Percentiles rank a stretch among this genome's conserved stretches.
These are phyloP conservation scores for Drechslerella stenobrocha DNA, from an alignment of 2,329 filamentous ascomycete genomes.

Conservation along the genomic window DNA sequence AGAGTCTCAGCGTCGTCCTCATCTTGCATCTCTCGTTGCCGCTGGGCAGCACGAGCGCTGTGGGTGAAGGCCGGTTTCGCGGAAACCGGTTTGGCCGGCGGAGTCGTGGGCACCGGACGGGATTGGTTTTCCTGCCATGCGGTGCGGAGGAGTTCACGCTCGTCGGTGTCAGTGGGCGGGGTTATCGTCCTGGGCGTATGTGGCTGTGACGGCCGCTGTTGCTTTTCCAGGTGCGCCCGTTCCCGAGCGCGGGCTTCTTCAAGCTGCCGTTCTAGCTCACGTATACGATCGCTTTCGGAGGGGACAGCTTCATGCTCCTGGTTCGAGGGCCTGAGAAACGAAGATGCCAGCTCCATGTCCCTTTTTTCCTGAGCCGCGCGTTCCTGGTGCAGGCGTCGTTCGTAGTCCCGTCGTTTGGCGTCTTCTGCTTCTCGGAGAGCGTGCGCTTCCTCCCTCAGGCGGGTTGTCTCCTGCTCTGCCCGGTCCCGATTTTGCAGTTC, in stretches of 20 bases:
- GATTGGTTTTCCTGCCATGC: conserved; percentile 45
- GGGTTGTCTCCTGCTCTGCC: conserved; percentile 62
- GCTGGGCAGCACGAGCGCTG: conserved; percentile 35
- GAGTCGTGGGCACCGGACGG: conserved; percentile 17
- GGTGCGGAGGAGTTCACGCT: conserved; percentile 28
- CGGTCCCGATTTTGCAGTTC: conserved; percentile 59
- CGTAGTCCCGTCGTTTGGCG: conserved; percentile 27
- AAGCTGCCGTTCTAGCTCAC: conserved; percentile 75
- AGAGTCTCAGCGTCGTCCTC: conserved; percentile 35
- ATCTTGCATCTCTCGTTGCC: conserved; percentile 44
- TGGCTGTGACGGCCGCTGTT: conserved; percentile 31
- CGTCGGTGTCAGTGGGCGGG: conserved; percentile 25
- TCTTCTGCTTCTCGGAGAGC: conserved; percentile 53
- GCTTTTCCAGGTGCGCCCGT: conserved; percentile 52
- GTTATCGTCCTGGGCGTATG: conserved; percentile 25
- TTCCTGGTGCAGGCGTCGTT: conserved; percentile 28
- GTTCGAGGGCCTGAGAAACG: conserved; percentile 3
- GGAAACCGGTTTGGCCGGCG: conserved; percentile 9
- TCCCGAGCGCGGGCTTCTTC: conserved; percentile 70
- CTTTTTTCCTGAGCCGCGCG: conserved; percentile 37
- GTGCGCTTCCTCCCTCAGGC: conserved; percentile 60
- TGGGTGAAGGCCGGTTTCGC: conserved; percentile 31
- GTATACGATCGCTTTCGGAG: conserved; percentile 62
- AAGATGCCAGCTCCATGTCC: conserved; percentile 37
- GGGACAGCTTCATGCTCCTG: conserved; percentile 28